These are phyloP conservation scores for Capronia epimyces DNA, from an alignment of 2,329 filamentous ascomycete genomes.

Conservation along the genomic window DNA sequence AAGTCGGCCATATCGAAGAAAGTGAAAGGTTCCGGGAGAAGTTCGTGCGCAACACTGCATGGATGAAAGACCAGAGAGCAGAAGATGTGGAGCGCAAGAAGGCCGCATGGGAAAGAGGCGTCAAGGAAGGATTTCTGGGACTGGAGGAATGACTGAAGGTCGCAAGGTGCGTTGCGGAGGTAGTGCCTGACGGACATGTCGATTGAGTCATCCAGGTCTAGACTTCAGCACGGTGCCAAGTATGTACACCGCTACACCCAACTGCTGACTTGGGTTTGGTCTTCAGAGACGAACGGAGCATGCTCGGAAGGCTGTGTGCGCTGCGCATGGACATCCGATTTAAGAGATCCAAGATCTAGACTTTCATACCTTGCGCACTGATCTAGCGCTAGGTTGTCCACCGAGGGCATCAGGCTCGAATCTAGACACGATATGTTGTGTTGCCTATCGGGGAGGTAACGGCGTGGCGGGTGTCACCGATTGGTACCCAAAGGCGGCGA, in stretches of 20 bases:
- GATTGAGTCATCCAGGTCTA: too few species aligned
- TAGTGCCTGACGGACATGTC: background rate
- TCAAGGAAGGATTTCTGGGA: slow-evolving; percentile 19
- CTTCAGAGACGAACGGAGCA: background rate
- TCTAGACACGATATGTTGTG: background rate
- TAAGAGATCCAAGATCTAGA: background rate
- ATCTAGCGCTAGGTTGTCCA: background rate
- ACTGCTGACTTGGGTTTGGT: background rate
- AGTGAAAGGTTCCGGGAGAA: slow-evolving; percentile 47
- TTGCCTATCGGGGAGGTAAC: background rate
- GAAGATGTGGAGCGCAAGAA: slow-evolving; percentile 42
- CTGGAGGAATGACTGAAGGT: slow-evolving; percentile 4
- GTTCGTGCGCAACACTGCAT: slow-evolving; percentile 49
- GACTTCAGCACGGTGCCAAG: too few species aligned
- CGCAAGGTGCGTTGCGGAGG: too few species aligned
- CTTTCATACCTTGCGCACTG: background rate
- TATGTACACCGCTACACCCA: background rate
- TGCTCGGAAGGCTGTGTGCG: background rate
- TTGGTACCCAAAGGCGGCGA: background rate
- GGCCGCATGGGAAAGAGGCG: slow-evolving; percentile 26
- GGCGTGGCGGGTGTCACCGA: background rate
- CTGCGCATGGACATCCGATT: background rate
- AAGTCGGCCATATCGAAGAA: slow-evolving; percentile 38
- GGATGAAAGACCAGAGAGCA: slow-evolving; percentile 47
- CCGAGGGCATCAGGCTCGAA: background rate